Conservation (phyloP, 1,139 yeast species). For the Pneumocystis murina region DNA sequence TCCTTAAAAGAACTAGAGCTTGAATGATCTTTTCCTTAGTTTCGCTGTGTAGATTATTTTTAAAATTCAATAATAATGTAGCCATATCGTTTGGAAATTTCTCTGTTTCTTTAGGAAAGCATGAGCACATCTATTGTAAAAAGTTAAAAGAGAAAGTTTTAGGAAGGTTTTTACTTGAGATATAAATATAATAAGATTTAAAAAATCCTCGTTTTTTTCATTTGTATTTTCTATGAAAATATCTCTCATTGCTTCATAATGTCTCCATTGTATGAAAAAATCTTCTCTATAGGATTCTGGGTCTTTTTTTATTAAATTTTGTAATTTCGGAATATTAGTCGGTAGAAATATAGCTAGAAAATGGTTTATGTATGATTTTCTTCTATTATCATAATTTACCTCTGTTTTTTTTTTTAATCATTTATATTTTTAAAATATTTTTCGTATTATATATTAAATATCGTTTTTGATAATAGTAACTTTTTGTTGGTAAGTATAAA, state of each 20-base stretch:
- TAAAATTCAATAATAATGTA: slow-evolving; percentile 52
- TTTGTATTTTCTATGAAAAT: slow-evolving; percentile 51
- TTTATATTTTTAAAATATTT: not conserved
- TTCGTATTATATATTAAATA: not conserved
- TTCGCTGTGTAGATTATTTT: slow-evolving; percentile 67
- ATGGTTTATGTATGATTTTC: slow-evolving; percentile 25
- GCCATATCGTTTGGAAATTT: slow-evolving; percentile 70
- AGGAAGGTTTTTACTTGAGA: slow-evolving; percentile 59
- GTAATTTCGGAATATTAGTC: slow-evolving; percentile 75
- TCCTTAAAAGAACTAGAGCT: slow-evolving; percentile 76
- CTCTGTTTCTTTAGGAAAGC: slow-evolving; percentile 79
- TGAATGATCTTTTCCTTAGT: slow-evolving; percentile 83
- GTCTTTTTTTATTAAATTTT: slow-evolving; percentile 82
- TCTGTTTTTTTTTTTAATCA: not conserved
- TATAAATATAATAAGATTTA: slow-evolving; percentile 75
- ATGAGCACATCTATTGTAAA: slow-evolving; percentile 19
- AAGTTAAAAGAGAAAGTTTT: not conserved
- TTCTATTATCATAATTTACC: not conserved
- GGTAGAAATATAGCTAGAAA: slow-evolving; percentile 88
- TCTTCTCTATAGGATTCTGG: slow-evolving; percentile 89
- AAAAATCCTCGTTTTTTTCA: slow-evolving; percentile 44
- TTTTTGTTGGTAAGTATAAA: not conserved
- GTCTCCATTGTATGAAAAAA: slow-evolving; percentile 79
- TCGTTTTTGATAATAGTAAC: not conserved
- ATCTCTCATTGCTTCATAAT: slow-evolving; percentile 79